Conservation (phyloP, 768 basidiomycete genomes). For the Sarcodon aspratus region DNA sequence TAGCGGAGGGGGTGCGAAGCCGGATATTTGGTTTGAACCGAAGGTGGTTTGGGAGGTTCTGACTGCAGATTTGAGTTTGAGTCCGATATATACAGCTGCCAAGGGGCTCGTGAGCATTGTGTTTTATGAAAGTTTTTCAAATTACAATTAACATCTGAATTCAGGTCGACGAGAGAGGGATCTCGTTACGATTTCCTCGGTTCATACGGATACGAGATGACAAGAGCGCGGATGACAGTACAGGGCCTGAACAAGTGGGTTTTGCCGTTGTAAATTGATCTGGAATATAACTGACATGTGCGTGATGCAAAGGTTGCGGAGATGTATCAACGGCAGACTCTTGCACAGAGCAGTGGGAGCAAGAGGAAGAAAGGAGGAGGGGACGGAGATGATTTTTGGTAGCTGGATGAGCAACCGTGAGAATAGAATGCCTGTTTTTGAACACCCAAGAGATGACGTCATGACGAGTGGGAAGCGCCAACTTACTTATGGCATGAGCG, state of each 20-base stretch:
- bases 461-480: too few species aligned
- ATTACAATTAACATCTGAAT: not conserved
- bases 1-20: slow-evolving; percentile 87
- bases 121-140: not conserved
- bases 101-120: slow-evolving; percentile 63
- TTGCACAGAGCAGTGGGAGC: slow-evolving; percentile 62
- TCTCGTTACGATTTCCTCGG: slow-evolving; percentile 93
- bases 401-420: not conserved
- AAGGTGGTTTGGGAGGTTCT: slow-evolving; percentile 97
- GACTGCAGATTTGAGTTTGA: slow-evolving; percentile 92
- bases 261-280: not conserved
- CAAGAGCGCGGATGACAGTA: slow-evolving; percentile 87
- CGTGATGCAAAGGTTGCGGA: slow-evolving; percentile 59
- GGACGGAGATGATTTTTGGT: slow-evolving; percentile 74
- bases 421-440: too few species aligned
- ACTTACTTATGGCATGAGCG: too few species aligned
- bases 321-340: slow-evolving; percentile 84
- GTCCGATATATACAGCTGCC: slow-evolving; percentile 92
- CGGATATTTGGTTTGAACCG: slow-evolving; percentile 97
- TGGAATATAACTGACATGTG: slow-evolving; percentile 5
- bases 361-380: slow-evolving; percentile 59
- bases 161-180: slow-evolving; percentile 80
- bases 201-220: slow-evolving; percentile 91
- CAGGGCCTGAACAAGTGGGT: slow-evolving; percentile 81
- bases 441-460: too few species aligned